These are phyloP conservation scores for Venturia oleaginea DNA, from an alignment of 2,329 filamentous ascomycete genomes.

Conservation along the genomic window DNA sequence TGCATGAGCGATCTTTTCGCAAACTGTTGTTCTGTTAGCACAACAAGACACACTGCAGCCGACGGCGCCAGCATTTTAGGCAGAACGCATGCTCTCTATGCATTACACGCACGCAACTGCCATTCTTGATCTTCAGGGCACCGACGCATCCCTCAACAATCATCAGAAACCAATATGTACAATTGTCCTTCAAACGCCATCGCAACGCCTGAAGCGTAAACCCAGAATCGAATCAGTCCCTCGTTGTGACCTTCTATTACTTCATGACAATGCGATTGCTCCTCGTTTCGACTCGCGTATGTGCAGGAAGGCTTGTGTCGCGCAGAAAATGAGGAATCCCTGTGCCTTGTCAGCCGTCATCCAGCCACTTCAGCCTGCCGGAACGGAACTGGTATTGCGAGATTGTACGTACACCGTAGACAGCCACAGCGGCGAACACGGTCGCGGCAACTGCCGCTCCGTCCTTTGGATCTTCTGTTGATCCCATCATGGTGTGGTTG, in stretches of 20 bases:
- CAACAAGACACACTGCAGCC: background rate
- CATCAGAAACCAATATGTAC: background rate
- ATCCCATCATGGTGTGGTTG: conserved; percentile 77
- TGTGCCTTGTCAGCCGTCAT: conserved; percentile 29
- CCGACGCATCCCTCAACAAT: background rate
- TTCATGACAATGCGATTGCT: conserved; percentile 63
- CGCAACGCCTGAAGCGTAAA: background rate
- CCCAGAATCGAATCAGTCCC: background rate
- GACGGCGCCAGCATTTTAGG: background rate
- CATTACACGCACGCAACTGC: background rate
- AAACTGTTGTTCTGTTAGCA: too few species aligned
- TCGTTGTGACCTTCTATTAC: background rate
- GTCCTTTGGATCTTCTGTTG: conserved; percentile 58
- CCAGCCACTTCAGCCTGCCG: background rate
- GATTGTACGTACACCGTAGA: conserved; percentile 66
- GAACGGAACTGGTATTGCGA: background rate
- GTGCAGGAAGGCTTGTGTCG: conserved; percentile 79
- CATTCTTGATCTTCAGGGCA: background rate
- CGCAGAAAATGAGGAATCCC: conserved; percentile 88
- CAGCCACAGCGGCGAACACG: conserved; percentile 77
- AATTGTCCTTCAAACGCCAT: background rate
- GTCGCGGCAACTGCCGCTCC: conserved; percentile 71
- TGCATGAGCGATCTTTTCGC: too few species aligned
- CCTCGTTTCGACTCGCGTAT: conserved; percentile 73
- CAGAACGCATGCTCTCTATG: background rate